Base-by-base conservation (phyloP, 164 flowering plant species). In the Stephania japonica region DNA sequence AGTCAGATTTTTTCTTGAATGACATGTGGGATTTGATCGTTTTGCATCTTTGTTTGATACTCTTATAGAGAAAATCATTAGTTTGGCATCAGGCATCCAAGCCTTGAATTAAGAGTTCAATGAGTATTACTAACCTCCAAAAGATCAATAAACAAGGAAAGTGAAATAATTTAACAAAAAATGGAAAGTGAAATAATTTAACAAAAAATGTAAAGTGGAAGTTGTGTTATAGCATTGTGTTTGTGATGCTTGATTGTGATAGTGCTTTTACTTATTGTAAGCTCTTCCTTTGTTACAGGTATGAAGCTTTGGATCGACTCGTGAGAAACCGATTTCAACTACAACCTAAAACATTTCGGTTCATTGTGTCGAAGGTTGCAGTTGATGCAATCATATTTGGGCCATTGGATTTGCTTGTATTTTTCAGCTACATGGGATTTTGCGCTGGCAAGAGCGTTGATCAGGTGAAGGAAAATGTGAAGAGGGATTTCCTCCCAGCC, bases 371-470 rank as follows among this genome's bases (percentile, higher is more conserved):
- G 11, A 94, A 94, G 83, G 97, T 92, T 14, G 93, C 88, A 6
- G 18, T 84, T 21, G 98, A 94, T 82, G 91, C 90, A 11, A 10
- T 88, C 53, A 81, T 94, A 42, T 91, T 91, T 76, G 97, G 97
- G 62, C 97, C 97, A 7, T 67, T 92, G 71, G 94, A 92, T 77
- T 81, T 92, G 42, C 77, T 92, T 6, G 84, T 86, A 21, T 94
- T 91, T 75, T 92, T 94, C 86, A 75, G 87, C 6, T 92, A 94
- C 85, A 90, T 94, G 95, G 97, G 97, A 0, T 81, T 92, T 80
- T 73, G 92, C 12, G 32, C 81, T 5, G 98, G 98, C 25, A 94
- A 92, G 81, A 86, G 79, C 74, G 71, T 80, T 50, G 78, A 76
- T 49, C 93, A 92, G 76, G 87, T 94, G 27, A 94, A 94, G 80